These are phyloP conservation scores for Trichoderma sp. DNA, from an alignment of 2,329 filamentous ascomycete species.

Conservation along the genomic window DNA sequence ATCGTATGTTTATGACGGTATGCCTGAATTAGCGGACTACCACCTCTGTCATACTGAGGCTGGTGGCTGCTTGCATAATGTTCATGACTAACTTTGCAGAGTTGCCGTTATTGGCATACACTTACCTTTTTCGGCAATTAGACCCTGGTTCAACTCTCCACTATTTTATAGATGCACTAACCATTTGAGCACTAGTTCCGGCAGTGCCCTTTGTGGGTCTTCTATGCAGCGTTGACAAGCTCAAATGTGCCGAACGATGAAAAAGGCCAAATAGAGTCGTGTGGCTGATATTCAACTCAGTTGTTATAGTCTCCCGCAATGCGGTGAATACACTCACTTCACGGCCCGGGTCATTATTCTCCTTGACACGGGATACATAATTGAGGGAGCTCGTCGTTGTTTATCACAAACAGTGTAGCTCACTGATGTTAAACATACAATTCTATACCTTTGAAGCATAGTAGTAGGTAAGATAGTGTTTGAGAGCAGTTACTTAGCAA, in stretches of 20 bases:
- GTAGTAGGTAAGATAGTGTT: too few species aligned
- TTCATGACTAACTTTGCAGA: background rate
- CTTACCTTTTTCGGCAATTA: background rate
- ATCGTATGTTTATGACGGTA: background rate
- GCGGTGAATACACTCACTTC: too few species aligned
- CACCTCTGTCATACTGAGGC: background rate
- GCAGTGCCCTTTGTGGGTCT: background rate
- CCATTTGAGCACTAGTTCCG: background rate
- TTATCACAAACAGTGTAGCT: too few species aligned
- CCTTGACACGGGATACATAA: too few species aligned
- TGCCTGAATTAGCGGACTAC: background rate
- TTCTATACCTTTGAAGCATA: too few species aligned
- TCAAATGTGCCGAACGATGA: background rate
- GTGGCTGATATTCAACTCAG: too few species aligned
- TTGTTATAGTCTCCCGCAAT: too few species aligned
- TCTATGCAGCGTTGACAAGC: background rate
- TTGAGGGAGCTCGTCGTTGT: too few species aligned
- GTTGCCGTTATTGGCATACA: background rate
- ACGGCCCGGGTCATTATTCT: too few species aligned
- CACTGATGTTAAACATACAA: too few species aligned
- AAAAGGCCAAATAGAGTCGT: background rate
- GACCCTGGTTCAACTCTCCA: background rate
- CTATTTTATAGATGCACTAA: accelerated
- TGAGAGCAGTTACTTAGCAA: too few species aligned
- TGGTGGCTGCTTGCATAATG: background rate